Base-by-base conservation (phyloP, 352 stramenopile species). In the Pythium chondricola region DNA sequence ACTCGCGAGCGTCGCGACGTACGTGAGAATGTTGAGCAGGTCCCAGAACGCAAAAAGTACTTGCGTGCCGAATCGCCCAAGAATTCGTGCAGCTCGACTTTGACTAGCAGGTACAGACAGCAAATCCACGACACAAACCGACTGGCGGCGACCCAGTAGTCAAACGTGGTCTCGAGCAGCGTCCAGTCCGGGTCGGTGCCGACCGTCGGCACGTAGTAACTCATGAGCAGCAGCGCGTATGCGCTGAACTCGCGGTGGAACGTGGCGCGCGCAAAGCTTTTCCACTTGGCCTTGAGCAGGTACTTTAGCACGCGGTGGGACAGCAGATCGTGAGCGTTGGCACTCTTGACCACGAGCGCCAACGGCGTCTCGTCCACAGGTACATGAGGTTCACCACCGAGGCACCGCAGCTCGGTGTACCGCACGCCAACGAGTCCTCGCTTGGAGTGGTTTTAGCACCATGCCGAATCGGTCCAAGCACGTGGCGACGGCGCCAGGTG, bases 31-130 rank as follows among this genome's bases (percentile, higher is more conserved):
- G 18, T 76, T 82, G 48, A 87, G 65, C 47, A 64, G 58, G 27
- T 85, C 82, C 70, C 72, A 83, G 39, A 84, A 82, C 16, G 70
- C 16, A 41, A 22, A 18, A 87, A 77, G 50, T 86, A 86, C 37
- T 47, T 71, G 11, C 53, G 56, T 2, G 52, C 65, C 10, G 58
- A 63, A 21, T 77, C 66, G 14, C 66, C 74, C 9, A 56, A 32
- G 36, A 71, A 74, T 35, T 86, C 74, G 31, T 60, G 68, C 16
- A 57, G 55, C 32, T 87, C 74, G 20, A 87, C 66, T 21, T 58
- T 52, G 14, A 83, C 22, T 10, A 85, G 50, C 37, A 87, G 38
- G 46, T 82, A 82, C 16, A 78, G 45, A 17, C 68, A 75, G 55
- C 72, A 70, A 1, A 64, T 25, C 72, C 72, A 87, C 14, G 72